phyloP scores from a whole-genome alignment of 1,284 basidiomycete species.

The Fomitiporia mediterranea region DNA sequence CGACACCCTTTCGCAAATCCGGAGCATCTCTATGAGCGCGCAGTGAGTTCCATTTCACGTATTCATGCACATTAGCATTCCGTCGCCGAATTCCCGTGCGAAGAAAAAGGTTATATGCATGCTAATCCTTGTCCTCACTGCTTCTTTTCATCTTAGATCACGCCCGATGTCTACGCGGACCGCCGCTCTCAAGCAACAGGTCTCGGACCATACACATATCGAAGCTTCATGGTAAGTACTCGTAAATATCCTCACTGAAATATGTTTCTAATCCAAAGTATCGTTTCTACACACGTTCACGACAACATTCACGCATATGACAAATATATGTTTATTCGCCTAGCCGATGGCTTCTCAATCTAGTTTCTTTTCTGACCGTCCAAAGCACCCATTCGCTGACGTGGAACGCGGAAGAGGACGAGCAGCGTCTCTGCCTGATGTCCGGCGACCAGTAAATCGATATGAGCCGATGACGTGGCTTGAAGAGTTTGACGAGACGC shows the following conservation, averaged over 20 bases:
- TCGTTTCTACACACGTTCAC: background rate
- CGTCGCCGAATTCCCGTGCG: too few species aligned
- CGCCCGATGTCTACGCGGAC: background rate
- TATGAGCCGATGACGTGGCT: background rate
- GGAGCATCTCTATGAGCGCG: constrained; percentile 7
- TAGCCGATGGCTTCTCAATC: constrained; percentile 16
- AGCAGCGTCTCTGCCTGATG: background rate
- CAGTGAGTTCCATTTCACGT: background rate
- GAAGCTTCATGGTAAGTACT: constrained; percentile 12
- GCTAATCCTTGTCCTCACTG: background rate
- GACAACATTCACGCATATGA: background rate
- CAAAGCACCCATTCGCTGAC: background rate
- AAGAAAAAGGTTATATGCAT: background rate
- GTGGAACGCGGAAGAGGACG: background rate
- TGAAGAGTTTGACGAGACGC: background rate
- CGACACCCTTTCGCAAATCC: constrained; percentile 21
- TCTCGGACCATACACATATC: background rate
- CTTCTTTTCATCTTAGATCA: background rate
- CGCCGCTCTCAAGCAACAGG: background rate
- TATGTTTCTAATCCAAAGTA: background rate
- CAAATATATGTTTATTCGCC: too few species aligned
- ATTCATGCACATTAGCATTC: background rate
- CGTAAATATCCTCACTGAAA: background rate
- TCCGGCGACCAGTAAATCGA: background rate
- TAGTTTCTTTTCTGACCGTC: constrained; percentile 4